Base-by-base conservation (phyloP, 805 yeast genomes). In the Danielia oregonensis region DNA sequence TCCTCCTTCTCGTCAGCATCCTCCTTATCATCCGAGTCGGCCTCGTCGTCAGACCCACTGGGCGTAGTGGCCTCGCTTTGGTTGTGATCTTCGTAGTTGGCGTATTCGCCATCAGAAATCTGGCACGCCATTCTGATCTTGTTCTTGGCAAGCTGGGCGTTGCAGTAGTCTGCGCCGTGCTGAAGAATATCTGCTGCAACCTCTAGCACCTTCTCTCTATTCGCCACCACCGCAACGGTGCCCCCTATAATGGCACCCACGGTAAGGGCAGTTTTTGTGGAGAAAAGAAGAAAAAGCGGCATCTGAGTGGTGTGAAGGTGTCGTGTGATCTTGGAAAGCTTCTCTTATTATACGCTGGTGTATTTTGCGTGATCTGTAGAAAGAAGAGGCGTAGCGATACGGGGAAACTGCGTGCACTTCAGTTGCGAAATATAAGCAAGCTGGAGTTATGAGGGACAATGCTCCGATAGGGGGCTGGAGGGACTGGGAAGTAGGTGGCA, bases 21-120 rank as follows among this genome's bases (percentile, higher is more conserved):
- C 14, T 17, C 21, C 16, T 36, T 35, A 3, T 6, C 11, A 3
- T 27, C 33, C 4, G 8, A n/a, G n/a, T n/a, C n/a, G n/a, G n/a
- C 12, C 29, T 41, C 45, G 26, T 35, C 35, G 9, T 37, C 45
- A 5, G 43, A 24, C 6, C 28, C 31, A 12, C 30, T 28, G 14
- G 46, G 46, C 10, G 46, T 42, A 4, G 46, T 39, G 15, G 35
- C 43, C 30, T 39, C 46, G 24, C 40, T 33, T 11, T 23, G 28
- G 15, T 12, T 16, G n/a, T 29, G 10, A 6, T 11, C 26, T 12
- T 16, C 29, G 6, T 21, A 14, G 8, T 17, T 33, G 6, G 26
- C 10, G 5, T 17, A 21, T 14, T 32, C 36, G 6, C 33, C 33
- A 8, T 25, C 32, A 7, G 25, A 15, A 24, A 33, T 17, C 9